Conservation (phyloP, 164 flowering plant genomes). For the Taxillus chinensis region DNA sequence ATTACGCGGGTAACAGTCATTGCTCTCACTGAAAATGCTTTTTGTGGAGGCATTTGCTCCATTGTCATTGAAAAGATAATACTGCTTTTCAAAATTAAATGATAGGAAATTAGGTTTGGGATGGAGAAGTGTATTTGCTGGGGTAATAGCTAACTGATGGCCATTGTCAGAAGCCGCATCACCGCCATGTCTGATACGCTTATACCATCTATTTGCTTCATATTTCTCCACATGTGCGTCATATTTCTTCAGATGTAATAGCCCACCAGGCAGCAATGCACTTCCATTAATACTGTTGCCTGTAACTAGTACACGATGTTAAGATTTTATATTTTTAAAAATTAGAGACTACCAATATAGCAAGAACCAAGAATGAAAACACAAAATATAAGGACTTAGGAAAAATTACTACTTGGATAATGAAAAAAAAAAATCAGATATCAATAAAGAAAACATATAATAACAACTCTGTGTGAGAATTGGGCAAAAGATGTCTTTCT, state of each 20-base stretch:
- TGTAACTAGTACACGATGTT: not conserved
- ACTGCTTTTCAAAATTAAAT: conserved; percentile 2
- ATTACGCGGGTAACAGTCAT: conserved; percentile 17
- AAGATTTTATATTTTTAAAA: not conserved
- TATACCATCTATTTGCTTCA: conserved; percentile 23
- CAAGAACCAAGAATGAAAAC: too few species aligned
- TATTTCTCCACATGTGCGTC: conserved; percentile 25
- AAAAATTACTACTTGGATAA: too few species aligned
- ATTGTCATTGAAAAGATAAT: conserved; percentile 15
- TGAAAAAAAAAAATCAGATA: too few species aligned
- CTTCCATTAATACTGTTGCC: not conserved
- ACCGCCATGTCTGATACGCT: conserved; percentile 33
- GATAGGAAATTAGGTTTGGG: conserved; percentile 17
- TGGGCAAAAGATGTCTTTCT: too few species aligned
- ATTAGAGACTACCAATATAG: too few species aligned
- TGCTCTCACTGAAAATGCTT: conserved; percentile 18
- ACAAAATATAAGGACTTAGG: too few species aligned
- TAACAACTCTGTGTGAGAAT: too few species aligned
- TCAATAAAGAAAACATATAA: too few species aligned
- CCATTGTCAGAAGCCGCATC: conserved; percentile 11
- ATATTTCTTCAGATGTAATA: conserved; percentile 22
- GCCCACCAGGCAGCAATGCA: conserved; percentile 19
- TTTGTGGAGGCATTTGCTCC: conserved; percentile 13
- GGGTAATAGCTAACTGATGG: conserved; percentile 16
- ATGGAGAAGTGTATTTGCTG: conserved; percentile 18